These are phyloP conservation scores for Umbelopsis ramanniana DNA, from an alignment of 192 early-diverging fungal species.

Conservation along the genomic window DNA sequence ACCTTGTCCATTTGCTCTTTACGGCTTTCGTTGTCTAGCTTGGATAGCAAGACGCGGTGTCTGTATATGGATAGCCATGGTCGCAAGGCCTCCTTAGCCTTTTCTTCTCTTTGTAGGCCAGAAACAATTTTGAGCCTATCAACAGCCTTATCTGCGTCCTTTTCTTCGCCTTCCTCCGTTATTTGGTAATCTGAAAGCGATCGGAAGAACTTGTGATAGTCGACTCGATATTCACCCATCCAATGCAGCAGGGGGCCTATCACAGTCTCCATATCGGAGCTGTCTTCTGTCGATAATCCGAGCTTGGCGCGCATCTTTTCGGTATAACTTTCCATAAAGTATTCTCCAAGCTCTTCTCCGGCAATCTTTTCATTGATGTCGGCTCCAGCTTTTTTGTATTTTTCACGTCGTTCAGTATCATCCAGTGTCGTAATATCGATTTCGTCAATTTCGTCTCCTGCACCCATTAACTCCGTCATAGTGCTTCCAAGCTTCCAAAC, in stretches of 20 bases:
- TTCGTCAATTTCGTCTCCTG: slow-evolving; percentile 52
- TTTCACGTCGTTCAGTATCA: slow-evolving; percentile 22
- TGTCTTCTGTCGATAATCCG: slow-evolving; percentile 40
- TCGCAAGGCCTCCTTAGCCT: slow-evolving; percentile 40
- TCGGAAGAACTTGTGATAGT: slow-evolving; percentile 82
- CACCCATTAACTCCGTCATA: slow-evolving; percentile 66
- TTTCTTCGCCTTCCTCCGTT: slow-evolving; percentile 26
- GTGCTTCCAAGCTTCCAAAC: slow-evolving; percentile 70
- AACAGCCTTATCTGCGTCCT: slow-evolving; percentile 24
- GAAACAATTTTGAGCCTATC: slow-evolving; percentile 31
- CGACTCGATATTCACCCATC: slow-evolving; percentile 63
- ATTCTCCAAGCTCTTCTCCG: slow-evolving; percentile 50
- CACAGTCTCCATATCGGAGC: slow-evolving; percentile 54
- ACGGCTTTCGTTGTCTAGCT: slow-evolving; percentile 43
- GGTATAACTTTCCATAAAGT: slow-evolving; percentile 54
- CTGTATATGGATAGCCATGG: slow-evolving; percentile 64
- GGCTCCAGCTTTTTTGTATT: slow-evolving; percentile 41
- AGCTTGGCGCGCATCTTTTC: slow-evolving; percentile 68
- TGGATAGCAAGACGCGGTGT: slow-evolving; percentile 47
- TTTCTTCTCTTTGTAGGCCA: slow-evolving; percentile 30
- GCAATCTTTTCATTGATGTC: slow-evolving; percentile 57
- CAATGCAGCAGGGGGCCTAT: slow-evolving; percentile 73
- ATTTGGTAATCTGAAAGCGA: slow-evolving; percentile 59
- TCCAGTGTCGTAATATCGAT: slow-evolving; percentile 39
- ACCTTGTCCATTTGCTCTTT: slow-evolving; percentile 60